Evolutionary conservation across 768 basidiomycete genomes (phyloP), one percentile per base, ranked within the genome.

Genomic region (Lepiota subincarnata): DNA sequence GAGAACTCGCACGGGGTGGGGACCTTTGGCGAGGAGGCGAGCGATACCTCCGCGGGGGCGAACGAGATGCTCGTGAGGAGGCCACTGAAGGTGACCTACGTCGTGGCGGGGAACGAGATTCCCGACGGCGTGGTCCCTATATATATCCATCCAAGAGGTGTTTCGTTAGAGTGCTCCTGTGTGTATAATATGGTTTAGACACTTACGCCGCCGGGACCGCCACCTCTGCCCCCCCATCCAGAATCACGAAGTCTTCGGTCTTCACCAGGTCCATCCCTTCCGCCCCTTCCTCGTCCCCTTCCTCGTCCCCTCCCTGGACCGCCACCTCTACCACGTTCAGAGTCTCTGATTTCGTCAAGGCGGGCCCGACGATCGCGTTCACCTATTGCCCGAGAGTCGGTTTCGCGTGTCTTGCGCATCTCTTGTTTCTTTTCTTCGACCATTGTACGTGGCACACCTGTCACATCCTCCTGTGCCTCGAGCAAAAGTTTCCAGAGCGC

Each of bases 381-480:
- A 40, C 84, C 83, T 51, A 90, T 73, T 2, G 82, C 81, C 16
- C 82, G 75, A 5, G 75, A 75, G 60, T 91, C 87, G 34, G 71
- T 78, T 55, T 83, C 81, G 43, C 79, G 73, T 18, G 81, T 83
- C 53, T 75, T 77, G n/a, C 89, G 77, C 80, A 96, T 84, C 66
- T 96, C 93, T 62, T 83, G 82, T 67, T 97, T 97, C 72, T 96
- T 95, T 67, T 87, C 85, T 60, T 97, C 92, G 2, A 97, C 81
- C 63, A 96, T 90, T 10, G 88, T 88, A 10, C 82, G 81, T 6
- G 97, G 97, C 0, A 99, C 89, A 55, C 94, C 94, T 8, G 90
- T 88, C 1, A 87, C 80, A 26, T 90, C 89, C 28, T 79, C 78
- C 68, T 98, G 96, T 2, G 97, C 97, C 60, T 96, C 94, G 3